Evolutionary conservation across 768 basidiomycete species (phyloP).

Genomic region (Kwoniella shandongensis): DNA sequence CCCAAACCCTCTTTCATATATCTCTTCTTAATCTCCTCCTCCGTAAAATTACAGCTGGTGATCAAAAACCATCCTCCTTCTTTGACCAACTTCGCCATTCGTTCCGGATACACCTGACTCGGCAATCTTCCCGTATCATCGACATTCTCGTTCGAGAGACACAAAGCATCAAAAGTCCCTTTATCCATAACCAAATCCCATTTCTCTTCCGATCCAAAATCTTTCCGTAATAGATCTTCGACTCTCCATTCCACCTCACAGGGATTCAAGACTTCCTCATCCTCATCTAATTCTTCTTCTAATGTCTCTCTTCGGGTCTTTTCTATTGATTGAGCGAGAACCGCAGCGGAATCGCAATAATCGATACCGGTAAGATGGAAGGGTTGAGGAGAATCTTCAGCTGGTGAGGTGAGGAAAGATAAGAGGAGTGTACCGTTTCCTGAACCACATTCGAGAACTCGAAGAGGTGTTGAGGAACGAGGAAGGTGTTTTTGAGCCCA

Average conservation of each 20-base stretch:
- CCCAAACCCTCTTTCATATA: conserved; percentile 47
- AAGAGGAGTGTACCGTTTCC: conserved; percentile 55
- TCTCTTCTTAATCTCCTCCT: conserved; percentile 52
- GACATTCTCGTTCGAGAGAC: conserved; percentile 45
- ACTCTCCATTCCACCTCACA: conserved; percentile 36
- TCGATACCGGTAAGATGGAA: conserved; percentile 55
- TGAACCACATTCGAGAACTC: conserved; percentile 55
- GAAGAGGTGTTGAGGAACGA: conserved; percentile 22
- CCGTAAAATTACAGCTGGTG: conserved; percentile 57
- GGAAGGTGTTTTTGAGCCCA: conserved; percentile 54
- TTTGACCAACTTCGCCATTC: conserved; percentile 48
- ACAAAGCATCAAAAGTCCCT: conserved; percentile 57
- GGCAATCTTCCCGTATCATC: conserved; percentile 38
- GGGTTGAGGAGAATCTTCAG: conserved; percentile 16
- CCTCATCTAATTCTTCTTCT: conserved; percentile 28
- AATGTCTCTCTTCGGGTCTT: conserved; percentile 20
- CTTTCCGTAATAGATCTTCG: conserved; percentile 44
- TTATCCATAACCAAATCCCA: conserved; percentile 56
- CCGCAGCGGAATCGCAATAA: conserved; percentile 53
- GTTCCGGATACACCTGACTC: conserved; percentile 53
- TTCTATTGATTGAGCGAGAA: conserved; percentile 48
- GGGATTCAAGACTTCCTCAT: conserved; percentile 38
- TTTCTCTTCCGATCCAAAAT: conserved; percentile 28
- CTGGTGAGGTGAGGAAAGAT: conserved; percentile 41
- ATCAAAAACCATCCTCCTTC: conserved; percentile 55